A percentile compares a stretch with the other conserved stretches of the same genome.
Evolutionary conservation across 257 asterid genomes (phyloP).

Genomic region (Solanum chaucha): DNA sequence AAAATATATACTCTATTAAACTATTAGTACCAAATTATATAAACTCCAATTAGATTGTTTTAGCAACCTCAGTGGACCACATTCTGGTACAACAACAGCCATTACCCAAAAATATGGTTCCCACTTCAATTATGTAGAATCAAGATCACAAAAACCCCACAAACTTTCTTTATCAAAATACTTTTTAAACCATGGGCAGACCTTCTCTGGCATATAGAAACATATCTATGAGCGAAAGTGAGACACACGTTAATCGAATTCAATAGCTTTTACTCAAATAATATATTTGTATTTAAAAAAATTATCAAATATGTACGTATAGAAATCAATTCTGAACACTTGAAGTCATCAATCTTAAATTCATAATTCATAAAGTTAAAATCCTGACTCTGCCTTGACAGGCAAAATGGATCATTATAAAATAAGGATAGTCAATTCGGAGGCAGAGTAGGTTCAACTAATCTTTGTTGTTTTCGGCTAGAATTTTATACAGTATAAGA

Average conservation of each 20-base stretch:
- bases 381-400: rapidly evolving
- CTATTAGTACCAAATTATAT: neutral
- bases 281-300: too few relatives aligned
- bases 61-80: neutral
- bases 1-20: neutral
- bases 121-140: neutral
- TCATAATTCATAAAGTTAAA: neutral
- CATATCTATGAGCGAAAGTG: neutral
- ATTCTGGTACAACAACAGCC: neutral
- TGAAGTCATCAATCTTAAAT: neutral
- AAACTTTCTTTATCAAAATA: neutral
- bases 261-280: too few relatives aligned
- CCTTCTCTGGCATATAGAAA: neutral
- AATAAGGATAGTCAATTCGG: neutral
- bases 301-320: too few relatives aligned
- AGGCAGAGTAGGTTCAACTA: neutral
- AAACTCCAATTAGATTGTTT: neutral
- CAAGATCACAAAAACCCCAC: neutral
- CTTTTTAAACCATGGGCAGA: neutral
- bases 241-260: neutral
- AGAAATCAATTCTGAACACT: neutral
- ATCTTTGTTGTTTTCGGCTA: neutral
- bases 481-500: neutral
- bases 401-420: neutral
- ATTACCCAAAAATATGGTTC: neutral